Evolutionary conservation across 2,329 filamentous ascomycete species (phyloP).

Genomic region (Fusarium denticulatum): DNA sequence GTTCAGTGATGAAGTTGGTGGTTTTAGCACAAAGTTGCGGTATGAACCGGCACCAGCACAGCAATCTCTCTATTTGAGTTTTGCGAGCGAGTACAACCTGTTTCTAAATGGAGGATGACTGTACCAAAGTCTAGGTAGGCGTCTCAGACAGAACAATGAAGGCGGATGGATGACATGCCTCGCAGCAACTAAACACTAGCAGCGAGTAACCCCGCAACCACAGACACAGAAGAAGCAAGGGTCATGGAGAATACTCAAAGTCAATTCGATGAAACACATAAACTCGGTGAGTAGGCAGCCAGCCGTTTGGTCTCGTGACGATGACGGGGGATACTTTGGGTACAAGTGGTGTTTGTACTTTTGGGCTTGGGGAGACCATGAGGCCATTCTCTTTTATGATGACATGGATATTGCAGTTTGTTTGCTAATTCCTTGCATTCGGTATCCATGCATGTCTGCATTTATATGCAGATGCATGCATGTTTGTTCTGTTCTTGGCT

Average conservation of each 20-base stretch:
- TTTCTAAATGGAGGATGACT: slow-evolving; percentile 4
- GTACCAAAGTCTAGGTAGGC: slow-evolving; percentile 20
- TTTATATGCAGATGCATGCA: slow-evolving; percentile 4
- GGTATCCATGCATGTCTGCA: neutral
- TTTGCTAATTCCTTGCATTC: slow-evolving; percentile 25
- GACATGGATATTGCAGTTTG: slow-evolving; percentile 26
- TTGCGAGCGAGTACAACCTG: neutral
- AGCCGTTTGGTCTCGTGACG: slow-evolving; percentile 20
- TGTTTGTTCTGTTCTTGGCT: slow-evolving; percentile 8
- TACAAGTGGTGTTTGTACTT: slow-evolving; percentile 36
- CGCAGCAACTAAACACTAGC: slow-evolving; percentile 29
- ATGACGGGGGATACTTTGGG: slow-evolving; percentile 7
- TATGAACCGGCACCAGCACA: slow-evolving; percentile 24
- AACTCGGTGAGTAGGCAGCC: slow-evolving; percentile 33
- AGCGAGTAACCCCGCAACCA: slow-evolving; percentile 40
- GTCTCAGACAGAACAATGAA: slow-evolving; percentile 29
- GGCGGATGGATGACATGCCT: slow-evolving; percentile 26
- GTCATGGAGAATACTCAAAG: slow-evolving; percentile 19
- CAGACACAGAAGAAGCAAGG: slow-evolving; percentile 20
- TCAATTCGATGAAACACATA: slow-evolving; percentile 25
- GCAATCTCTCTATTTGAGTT: neutral
- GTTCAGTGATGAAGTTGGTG: neutral
- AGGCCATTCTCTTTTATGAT: slow-evolving; percentile 23
- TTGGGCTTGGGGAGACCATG: slow-evolving; percentile 8
- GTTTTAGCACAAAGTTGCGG: slow-evolving; percentile 22